Evolutionary conservation across 441 rosid species (phyloP).

Genomic region (Adansonia madagascariensis): DNA sequence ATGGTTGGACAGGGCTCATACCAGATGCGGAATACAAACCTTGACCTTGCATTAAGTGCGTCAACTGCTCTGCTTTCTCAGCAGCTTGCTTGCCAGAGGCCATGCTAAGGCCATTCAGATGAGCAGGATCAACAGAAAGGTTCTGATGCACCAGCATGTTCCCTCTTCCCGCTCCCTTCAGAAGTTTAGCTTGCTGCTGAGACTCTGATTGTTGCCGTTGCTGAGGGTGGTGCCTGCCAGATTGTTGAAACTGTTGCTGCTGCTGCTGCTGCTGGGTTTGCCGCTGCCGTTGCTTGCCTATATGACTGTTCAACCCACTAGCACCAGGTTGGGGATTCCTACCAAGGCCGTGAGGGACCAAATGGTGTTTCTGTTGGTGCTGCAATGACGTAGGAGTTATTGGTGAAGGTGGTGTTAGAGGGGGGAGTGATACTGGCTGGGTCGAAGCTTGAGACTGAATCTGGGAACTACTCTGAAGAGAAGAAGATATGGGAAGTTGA

Average conservation of each 20-base stretch:
- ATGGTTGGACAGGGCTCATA: conserved; percentile 54
- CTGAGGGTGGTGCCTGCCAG: conserved; percentile 87
- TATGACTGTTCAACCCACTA: conserved; percentile 69
- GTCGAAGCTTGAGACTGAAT: conserved; percentile 65
- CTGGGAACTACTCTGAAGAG: conserved; percentile 70
- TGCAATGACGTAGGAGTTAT: conserved; percentile 59
- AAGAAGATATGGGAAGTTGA: conserved; percentile 68
- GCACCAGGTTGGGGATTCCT: conserved; percentile 64
- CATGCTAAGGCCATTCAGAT: conserved; percentile 64
- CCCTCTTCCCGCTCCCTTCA: conserved; percentile 87
- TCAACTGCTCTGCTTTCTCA: conserved; percentile 69
- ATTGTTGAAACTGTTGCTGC: conserved; percentile 63
- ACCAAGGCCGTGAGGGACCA: conserved; percentile 62
- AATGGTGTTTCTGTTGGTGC: conserved; percentile 68
- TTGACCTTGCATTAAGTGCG: conserved; percentile 67
- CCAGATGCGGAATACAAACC: conserved; percentile 63
- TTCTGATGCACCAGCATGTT: conserved; percentile 67
- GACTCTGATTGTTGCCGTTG: conserved; percentile 64
- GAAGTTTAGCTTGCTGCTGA: conserved; percentile 69
- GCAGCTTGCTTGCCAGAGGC: conserved; percentile 61
- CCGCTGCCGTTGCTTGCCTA: conserved; percentile 77
- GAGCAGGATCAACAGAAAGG: conserved; percentile 66
- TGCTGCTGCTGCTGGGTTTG: conserved; percentile 81
- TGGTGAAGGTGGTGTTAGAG: conserved; percentile 59
- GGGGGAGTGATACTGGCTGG: conserved; percentile 58